phyloP scores from a whole-genome alignment of 2,329 filamentous ascomycete species.

The Phoma sp. region DNA sequence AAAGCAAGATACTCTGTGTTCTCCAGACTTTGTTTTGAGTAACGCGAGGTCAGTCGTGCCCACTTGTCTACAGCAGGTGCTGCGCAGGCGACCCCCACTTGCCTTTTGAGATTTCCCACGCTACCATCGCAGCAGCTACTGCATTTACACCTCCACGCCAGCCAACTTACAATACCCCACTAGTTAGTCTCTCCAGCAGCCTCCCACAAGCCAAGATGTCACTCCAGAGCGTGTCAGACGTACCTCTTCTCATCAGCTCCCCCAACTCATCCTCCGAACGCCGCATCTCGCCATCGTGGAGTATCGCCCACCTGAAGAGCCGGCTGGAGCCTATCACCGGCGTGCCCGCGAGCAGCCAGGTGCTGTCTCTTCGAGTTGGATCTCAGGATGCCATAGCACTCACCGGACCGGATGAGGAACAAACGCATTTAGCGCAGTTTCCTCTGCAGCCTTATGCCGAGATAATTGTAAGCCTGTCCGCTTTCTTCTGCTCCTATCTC shows the following conservation, averaged over 20 bases:
- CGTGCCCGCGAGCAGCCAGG: conserved; percentile 80
- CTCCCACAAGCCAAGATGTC: conserved; percentile 32
- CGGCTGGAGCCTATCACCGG: conserved; percentile 95
- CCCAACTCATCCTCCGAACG: conserved; percentile 84
- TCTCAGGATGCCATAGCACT: conserved; percentile 69
- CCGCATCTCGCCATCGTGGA: conserved; percentile 91
- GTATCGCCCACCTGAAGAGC: conserved; percentile 78
- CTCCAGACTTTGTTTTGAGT: background rate
- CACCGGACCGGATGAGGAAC: conserved; percentile 75
- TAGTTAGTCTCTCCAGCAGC: conserved; percentile 14
- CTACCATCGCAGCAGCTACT: conserved; percentile 15
- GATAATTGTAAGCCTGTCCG: conserved; percentile 70
- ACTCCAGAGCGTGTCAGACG: conserved; percentile 66
- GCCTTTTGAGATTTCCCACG: background rate
- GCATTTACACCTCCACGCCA: conserved; percentile 19
- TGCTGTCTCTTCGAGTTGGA: conserved; percentile 72
- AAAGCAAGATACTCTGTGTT: background rate
- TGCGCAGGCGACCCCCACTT: conserved; percentile 4
- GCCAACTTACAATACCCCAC: conserved; percentile 11
- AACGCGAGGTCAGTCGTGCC: background rate
- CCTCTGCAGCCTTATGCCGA: conserved; percentile 77
- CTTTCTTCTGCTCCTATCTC: conserved; percentile 12
- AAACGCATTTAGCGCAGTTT: conserved; percentile 67
- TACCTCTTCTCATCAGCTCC: conserved; percentile 76
- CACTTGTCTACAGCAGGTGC: background rate